These are phyloP conservation scores for Calonectria crousiana DNA, from an alignment of 2,329 filamentous ascomycete genomes.

Conservation along the genomic window DNA sequence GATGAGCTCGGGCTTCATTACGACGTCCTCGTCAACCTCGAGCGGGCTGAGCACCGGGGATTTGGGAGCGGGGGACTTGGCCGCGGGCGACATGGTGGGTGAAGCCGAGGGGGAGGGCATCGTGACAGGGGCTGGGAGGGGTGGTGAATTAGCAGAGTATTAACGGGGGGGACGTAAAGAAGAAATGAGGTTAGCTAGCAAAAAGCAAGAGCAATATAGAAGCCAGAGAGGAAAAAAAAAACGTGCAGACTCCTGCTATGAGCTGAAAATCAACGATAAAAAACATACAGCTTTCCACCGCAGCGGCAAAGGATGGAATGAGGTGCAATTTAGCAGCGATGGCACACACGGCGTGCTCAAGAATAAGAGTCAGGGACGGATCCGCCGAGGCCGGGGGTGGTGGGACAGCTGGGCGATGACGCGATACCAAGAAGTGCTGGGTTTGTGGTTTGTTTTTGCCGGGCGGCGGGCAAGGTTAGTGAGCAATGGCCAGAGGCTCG, in stretches of 20 bases:
- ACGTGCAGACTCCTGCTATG: not conserved
- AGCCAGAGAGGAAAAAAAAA: not conserved
- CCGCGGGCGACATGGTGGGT: conserved; percentile 36
- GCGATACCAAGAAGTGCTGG: conserved; percentile 13
- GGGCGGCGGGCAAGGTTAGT: conserved; percentile 1
- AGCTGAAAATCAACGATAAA: not conserved
- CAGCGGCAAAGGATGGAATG: not conserved
- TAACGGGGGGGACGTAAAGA: not conserved
- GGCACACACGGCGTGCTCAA: conserved; percentile 27
- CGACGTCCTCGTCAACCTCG: conserved; percentile 39
- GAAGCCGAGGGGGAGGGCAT: conserved; percentile 42
- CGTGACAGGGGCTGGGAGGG: conserved; percentile 28
- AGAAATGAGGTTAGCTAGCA: not conserved
- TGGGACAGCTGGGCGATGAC: conserved; percentile 24
- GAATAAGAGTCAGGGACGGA: conserved; percentile 1
- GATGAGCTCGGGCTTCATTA: conserved; percentile 69
- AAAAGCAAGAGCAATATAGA: not conserved
- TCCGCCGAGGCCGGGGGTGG: conserved; percentile 10
- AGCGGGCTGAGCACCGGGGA: conserved; percentile 42
- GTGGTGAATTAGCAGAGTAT: not conserved
- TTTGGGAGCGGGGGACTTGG: conserved; percentile 35
- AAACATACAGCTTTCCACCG: conserved; percentile 15
- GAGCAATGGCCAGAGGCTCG: conserved; percentile 8
- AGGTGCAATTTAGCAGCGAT: conserved; percentile 20
- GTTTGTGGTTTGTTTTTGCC: not conserved